Evolutionary conservation across 1,284 basidiomycete genomes (phyloP).

Genomic region (Leccinum fallax): DNA sequence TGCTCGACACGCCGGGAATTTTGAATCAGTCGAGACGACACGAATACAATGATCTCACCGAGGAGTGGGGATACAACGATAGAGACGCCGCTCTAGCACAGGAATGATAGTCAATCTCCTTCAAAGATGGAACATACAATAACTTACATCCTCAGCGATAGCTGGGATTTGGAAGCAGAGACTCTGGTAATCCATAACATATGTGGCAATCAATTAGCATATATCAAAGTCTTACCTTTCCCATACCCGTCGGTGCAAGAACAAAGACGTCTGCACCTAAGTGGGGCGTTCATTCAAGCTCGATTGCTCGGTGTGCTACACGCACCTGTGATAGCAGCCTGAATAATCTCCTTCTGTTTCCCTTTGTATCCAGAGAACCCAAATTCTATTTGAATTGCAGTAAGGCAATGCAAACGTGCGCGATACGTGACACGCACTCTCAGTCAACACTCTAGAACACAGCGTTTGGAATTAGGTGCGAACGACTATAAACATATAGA

Average conservation of each 20-base stretch:
- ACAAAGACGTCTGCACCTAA: slow-evolving; percentile 75
- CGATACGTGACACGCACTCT: slow-evolving; percentile 21
- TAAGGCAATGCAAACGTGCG: not conserved
- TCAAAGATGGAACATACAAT: not conserved
- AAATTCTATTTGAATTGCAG: slow-evolving; percentile 52
- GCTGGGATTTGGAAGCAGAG: slow-evolving; percentile 90
- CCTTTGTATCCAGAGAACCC: slow-evolving; percentile 70
- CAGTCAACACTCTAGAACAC: slow-evolving; percentile 24
- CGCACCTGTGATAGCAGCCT: slow-evolving; percentile 62
- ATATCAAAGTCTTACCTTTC: slow-evolving; percentile 60
- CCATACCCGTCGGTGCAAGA: slow-evolving; percentile 87
- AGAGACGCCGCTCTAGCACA: slow-evolving; percentile 64
- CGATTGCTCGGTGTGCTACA: slow-evolving; percentile 5
- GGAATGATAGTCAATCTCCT: not conserved
- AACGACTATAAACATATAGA: not conserved
- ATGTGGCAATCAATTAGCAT: not conserved
- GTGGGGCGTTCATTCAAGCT: slow-evolving; percentile 1
- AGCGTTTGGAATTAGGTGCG: not conserved
- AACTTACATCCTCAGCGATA: slow-evolving; percentile 57
- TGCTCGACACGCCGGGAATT: slow-evolving; percentile 30
- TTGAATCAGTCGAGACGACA: slow-evolving; percentile 1
- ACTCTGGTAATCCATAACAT: slow-evolving; percentile 44
- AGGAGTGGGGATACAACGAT: slow-evolving; percentile 81
- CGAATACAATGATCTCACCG: slow-evolving; percentile 36
- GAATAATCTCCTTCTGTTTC: slow-evolving; percentile 75